Percentiles rank a stretch among this genome's conserved stretches.
Evolutionary conservation across 2,329 filamentous ascomycete species (phyloP).

Genomic region (Davidsoniella virescens): DNA sequence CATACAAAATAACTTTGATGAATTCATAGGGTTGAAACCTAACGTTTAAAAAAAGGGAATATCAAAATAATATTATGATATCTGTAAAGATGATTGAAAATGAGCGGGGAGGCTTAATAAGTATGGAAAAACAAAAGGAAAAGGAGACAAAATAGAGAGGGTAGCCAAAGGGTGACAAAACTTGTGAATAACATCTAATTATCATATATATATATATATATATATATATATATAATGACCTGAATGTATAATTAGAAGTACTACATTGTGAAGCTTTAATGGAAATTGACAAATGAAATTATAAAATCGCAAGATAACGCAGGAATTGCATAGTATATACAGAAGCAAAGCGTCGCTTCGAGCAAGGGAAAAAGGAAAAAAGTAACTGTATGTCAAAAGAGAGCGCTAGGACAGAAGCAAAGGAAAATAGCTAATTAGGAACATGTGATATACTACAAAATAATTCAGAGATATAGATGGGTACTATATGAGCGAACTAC

Average conservation of each 20-base stretch:
- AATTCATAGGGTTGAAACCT: constrained; percentile 36
- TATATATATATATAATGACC: neutral
- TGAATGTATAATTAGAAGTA: too few species aligned
- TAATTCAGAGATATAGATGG: too few species aligned
- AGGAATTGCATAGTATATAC: too few species aligned
- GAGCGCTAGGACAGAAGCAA: neutral
- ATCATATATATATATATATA: constrained; percentile 1
- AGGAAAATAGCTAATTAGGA: neutral
- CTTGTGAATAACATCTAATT: neutral
- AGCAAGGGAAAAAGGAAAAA: neutral
- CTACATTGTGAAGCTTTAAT: too few species aligned
- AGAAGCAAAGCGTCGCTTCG: neutral
- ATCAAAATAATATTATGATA: neutral
- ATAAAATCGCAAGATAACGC: too few species aligned
- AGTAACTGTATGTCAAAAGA: neutral
- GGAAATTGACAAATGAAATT: too few species aligned
- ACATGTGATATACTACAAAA: too few species aligned
- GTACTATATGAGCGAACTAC: too few species aligned
- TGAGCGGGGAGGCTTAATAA: neutral
- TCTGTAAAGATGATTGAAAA: constrained; percentile 10
- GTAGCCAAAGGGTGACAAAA: neutral
- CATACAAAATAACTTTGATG: constrained; percentile 59
- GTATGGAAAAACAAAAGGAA: constrained; percentile 8
- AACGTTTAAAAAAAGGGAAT: constrained; percentile 7
- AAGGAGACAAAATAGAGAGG: too few species aligned